Evolutionary conservation across 768 basidiomycete genomes (phyloP).

Genomic region (Boletus eberwhitei): DNA sequence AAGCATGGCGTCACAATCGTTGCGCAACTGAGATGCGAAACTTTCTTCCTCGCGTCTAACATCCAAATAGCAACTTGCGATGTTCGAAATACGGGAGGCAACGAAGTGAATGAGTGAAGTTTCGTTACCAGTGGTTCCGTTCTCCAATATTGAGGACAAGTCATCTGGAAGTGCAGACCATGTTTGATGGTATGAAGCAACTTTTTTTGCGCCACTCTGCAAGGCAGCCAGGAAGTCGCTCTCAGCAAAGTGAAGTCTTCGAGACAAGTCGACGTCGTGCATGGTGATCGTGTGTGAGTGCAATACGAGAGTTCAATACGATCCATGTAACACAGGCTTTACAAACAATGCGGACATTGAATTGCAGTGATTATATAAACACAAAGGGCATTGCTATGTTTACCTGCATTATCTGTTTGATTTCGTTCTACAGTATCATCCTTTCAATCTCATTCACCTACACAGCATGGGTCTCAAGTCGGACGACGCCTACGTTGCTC

Average conservation of each 20-base stretch:
- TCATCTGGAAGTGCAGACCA: background rate
- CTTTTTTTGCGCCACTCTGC: background rate
- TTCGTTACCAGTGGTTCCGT: background rate
- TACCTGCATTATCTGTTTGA: too few relatives aligned
- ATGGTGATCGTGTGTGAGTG: background rate
- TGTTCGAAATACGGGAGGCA: background rate
- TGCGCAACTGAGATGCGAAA: background rate
- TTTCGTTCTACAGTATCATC: background rate
- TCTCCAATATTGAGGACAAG: background rate
- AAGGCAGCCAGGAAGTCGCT: background rate
- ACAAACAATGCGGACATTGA: constrained; percentile 17
- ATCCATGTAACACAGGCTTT: too few relatives aligned
- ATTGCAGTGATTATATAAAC: background rate
- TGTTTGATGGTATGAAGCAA: background rate
- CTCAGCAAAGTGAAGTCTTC: background rate
- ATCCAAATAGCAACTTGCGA: constrained; percentile 8
- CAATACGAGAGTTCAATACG: too few relatives aligned
- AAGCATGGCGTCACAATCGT: constrained; percentile 8
- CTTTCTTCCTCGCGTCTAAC: background rate
- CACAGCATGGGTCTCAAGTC: background rate
- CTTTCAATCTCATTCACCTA: background rate
- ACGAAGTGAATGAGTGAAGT: background rate
- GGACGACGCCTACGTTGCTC: background rate
- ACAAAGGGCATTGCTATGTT: background rate
- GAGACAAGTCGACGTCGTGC: constrained; percentile 1